These are phyloP conservation scores for Penicillium psychrofluorescens DNA, from an alignment of 495 filamentous ascomycete species.

Conservation along the genomic window DNA sequence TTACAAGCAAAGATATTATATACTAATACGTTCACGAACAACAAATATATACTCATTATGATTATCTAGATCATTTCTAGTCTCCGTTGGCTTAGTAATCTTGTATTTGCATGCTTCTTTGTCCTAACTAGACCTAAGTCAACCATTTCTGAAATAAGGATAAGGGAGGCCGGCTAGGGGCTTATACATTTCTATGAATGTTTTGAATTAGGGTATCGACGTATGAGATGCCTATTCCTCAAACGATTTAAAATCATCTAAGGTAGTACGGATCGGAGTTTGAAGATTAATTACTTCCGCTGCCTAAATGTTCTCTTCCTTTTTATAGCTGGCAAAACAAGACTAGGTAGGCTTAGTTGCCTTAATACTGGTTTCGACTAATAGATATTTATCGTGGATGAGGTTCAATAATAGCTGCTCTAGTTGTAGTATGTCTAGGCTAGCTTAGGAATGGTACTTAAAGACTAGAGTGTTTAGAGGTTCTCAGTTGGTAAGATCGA, in stretches of 20 bases:
- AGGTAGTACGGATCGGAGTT: slow-evolving; percentile 14
- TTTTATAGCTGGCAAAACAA: not conserved
- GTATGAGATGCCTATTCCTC: slow-evolving; percentile 10
- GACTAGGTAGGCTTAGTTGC: slow-evolving; percentile 1
- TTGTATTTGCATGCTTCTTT: slow-evolving; percentile 22
- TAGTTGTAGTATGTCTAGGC: slow-evolving; percentile 1
- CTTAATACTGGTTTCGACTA: no score
- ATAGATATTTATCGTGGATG: no score
- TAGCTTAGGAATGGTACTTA: slow-evolving; percentile 3
- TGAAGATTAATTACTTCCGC: slow-evolving; percentile 10
- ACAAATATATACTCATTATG: slow-evolving; percentile 19
- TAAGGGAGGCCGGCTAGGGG: slow-evolving; percentile 3
- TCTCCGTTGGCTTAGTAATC: slow-evolving; percentile 7
- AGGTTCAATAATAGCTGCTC: no score
- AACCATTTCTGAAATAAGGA: slow-evolving; percentile 5
- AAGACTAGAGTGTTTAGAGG: slow-evolving; percentile 10
- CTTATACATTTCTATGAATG: slow-evolving; percentile 14
- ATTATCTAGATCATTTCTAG: slow-evolving; percentile 9
- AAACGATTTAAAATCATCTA: slow-evolving; percentile 18
- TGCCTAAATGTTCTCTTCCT: slow-evolving; percentile 5
- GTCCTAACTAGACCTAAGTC: slow-evolving; percentile 15
- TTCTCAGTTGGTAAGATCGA: slow-evolving; percentile 6
- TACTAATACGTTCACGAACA: slow-evolving; percentile 18
- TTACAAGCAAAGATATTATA: slow-evolving; percentile 3
- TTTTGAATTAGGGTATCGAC: slow-evolving; percentile 12